Conservation (phyloP, 2,329 filamentous ascomycete genomes). For the Rhynchosporium agropyri region DNA sequence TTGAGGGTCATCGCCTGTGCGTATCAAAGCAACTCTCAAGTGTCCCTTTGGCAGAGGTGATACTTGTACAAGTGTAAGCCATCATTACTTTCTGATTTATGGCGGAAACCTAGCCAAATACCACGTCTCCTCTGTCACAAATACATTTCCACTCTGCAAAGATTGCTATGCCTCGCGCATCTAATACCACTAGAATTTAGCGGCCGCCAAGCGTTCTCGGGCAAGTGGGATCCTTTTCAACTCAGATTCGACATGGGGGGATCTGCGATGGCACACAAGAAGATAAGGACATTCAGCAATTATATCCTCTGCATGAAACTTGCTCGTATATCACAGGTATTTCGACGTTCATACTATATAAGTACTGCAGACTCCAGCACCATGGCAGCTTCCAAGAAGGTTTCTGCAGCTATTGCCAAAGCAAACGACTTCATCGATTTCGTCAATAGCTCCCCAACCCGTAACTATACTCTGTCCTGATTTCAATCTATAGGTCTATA, state of each 20-base stretch:
- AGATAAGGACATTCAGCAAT: not conserved
- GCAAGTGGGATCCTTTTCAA: not conserved
- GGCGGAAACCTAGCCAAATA: not conserved
- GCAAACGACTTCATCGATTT: conserved; percentile 81
- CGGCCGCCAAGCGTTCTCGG: not conserved
- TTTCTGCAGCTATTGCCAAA: conserved; percentile 38
- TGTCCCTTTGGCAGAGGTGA: not conserved
- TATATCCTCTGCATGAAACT: not conserved
- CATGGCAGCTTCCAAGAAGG: conserved; percentile 33
- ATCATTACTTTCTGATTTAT: not conserved
- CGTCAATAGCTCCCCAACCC: conserved; percentile 91
- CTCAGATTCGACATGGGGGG: not conserved
- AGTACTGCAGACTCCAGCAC: conserved; percentile 20
- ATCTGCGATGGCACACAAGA: not conserved
- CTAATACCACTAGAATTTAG: not conserved
- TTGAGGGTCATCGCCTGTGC: too few relatives aligned
- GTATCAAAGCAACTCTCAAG: too few relatives aligned
- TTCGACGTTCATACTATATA: conserved; percentile 21
- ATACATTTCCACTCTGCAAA: not conserved
- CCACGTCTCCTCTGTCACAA: not conserved
- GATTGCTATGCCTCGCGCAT: not conserved
- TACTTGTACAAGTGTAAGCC: not conserved
- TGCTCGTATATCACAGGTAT: not conserved
- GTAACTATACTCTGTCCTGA: conserved; percentile 53
- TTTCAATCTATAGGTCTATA: conserved; percentile 5